Base-by-base conservation (phyloP, 2,329 filamentous ascomycete species). In the Xylariaceae sp. region DNA sequence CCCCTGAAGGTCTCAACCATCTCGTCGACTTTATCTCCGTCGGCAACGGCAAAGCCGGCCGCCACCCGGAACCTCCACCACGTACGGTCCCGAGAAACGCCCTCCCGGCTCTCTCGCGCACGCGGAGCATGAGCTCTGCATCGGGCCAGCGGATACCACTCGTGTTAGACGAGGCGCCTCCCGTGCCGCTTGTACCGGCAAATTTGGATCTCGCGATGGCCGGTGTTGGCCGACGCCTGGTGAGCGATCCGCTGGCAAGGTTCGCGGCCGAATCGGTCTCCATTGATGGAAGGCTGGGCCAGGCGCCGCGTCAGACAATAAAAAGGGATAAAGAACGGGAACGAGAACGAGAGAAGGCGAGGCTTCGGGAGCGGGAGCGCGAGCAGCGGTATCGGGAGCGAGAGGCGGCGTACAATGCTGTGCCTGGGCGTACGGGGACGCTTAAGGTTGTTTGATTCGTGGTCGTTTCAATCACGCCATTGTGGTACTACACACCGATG, bases 11-110 rank as follows among this genome's bases (percentile, higher is more conserved):
- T n/a, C 62, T 66, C 48, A 60, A 53, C 18, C 71, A 71, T 37
- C 66, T 73, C 5, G 57, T 73, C 13, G 67, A 73, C 55, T 59
- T 72, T 11, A 73, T 73, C 52, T 66, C 62, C 7, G 60, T 62
- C 17, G 62, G 66, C 5, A 62, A 62, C 39, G 58, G 48, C 18
- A 58, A 48, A n/a, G 13, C 23, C 9, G 60, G 51, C 10, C 45
- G 51, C 42, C 51, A 57, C 11, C 54, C 64, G 23, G 67, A 66
- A 15, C 56, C 67, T 9, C 68, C 70, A 13, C 65, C 67, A 3
- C 69, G 69, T 42, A 70, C 66, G 42, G 51, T 63, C 6, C 53
- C 69, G 10, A 65, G 67, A 8, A 59, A 62, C n/a, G 62, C 66
- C 15, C 61, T 64, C 9, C 59, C 61, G 23, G 64, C 62, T 17